phyloP scores from a whole-genome alignment of 2,329 filamentous ascomycete genomes.

The Sclerotinia subarctica region DNA sequence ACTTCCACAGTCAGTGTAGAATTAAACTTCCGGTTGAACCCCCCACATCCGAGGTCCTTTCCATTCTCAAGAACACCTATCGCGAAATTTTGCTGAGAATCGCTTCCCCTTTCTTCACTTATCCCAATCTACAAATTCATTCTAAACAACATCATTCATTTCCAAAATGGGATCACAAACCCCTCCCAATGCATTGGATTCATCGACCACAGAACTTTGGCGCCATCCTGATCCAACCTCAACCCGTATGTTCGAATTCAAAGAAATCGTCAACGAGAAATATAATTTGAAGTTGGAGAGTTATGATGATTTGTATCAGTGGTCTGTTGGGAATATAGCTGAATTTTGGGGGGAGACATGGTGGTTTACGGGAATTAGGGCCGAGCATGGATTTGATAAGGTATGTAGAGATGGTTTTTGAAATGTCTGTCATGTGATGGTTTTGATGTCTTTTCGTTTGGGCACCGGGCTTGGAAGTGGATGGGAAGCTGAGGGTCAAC shows the following conservation, averaged over 20 bases:
- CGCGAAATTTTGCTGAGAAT: neutral
- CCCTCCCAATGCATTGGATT: neutral
- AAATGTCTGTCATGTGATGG: slow-evolving; percentile 19
- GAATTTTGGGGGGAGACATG: slow-evolving; percentile 84
- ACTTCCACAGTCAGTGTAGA: neutral
- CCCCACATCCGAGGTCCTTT: neutral
- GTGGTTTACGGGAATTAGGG: slow-evolving; percentile 74
- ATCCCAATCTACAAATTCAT: neutral
- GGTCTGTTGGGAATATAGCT: slow-evolving; percentile 75
- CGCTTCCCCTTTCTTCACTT: slow-evolving; percentile 15
- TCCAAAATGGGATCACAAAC: neutral
- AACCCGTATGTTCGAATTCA: slow-evolving; percentile 71
- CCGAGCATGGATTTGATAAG: slow-evolving; percentile 59
- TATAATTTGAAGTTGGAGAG: slow-evolving; percentile 59
- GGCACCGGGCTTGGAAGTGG: no score
- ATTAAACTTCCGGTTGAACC: neutral
- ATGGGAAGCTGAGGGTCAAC: neutral
- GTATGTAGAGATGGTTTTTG: slow-evolving; percentile 43
- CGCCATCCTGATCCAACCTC: slow-evolving; percentile 62
- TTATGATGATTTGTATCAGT: slow-evolving; percentile 76
- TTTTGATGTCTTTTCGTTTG: neutral
- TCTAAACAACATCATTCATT: neutral
- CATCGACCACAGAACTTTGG: slow-evolving; percentile 57
- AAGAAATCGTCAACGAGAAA: slow-evolving; percentile 65
- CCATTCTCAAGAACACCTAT: neutral